Conservation (phyloP, 2,329 filamentous ascomycete species). For the Verticillium nubilum region DNA sequence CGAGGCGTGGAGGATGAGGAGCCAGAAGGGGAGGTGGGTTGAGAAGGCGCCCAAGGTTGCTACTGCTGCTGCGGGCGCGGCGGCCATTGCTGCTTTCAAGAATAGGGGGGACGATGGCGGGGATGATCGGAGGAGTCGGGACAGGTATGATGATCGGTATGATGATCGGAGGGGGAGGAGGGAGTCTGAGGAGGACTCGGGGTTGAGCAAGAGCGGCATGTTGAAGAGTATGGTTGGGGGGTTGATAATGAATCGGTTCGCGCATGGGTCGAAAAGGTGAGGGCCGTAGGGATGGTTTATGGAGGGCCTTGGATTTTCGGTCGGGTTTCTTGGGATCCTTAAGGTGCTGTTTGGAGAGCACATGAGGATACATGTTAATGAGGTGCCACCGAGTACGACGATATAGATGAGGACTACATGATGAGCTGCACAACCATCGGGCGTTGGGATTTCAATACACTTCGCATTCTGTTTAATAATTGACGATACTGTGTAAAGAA, state of each 20-base stretch:
- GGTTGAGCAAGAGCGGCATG: slow-evolving; percentile 1
- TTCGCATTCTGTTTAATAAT: too few species aligned
- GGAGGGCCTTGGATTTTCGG: background rate
- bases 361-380: background rate
- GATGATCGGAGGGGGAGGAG: background rate
- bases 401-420: background rate
- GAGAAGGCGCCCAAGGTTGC: slow-evolving; percentile 10
- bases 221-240: slow-evolving; percentile 10
- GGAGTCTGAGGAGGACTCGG: background rate
- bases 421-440: background rate
- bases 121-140: background rate
- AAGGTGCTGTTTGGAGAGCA: too few species aligned
- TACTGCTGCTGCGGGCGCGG: slow-evolving; percentile 11
- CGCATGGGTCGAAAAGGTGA: background rate
- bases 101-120: slow-evolving; percentile 1
- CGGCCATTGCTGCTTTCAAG: slow-evolving; percentile 12
- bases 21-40: slow-evolving; percentile 8
- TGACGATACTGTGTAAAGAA: too few species aligned
- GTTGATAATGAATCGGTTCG: slow-evolving; percentile 9
- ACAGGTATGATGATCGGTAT: background rate
- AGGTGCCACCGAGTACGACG: background rate
- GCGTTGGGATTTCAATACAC: background rate
- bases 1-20: slow-evolving; percentile 10
- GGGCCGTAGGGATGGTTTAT: background rate
- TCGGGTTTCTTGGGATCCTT: too few species aligned